Percentiles rank a stretch among this genome's conserved stretches.
phyloP scores from a whole-genome alignment of 768 basidiomycete species.

The Russula vinacea region DNA sequence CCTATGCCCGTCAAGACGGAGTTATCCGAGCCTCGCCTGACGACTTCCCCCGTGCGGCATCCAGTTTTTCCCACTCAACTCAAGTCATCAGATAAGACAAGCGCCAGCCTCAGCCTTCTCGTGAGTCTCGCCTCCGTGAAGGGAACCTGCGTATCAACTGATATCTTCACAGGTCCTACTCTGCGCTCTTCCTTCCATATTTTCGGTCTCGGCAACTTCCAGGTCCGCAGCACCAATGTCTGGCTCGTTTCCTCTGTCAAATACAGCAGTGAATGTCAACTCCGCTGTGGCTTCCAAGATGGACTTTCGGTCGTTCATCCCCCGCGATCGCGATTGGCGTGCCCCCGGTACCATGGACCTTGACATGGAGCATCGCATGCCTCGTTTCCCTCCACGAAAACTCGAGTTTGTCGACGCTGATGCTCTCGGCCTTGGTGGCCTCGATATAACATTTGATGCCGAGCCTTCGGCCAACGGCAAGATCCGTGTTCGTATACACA shows the following conservation, averaged over 20 bases:
- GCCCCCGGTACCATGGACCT: slow-evolving; percentile 46
- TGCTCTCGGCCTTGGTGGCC: slow-evolving; percentile 50
- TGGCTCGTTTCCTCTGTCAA: slow-evolving; percentile 53
- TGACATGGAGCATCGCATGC: slow-evolving; percentile 43
- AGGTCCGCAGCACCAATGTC: slow-evolving; percentile 48
- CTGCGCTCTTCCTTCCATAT: slow-evolving; percentile 70
- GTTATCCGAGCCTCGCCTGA: slow-evolving; percentile 50
- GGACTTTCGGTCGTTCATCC: slow-evolving; percentile 36
- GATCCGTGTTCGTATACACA: slow-evolving; percentile 71
- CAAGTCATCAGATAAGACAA: slow-evolving; percentile 42
- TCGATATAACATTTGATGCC: slow-evolving; percentile 74
- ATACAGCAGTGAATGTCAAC: slow-evolving; percentile 34
- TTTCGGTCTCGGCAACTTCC: slow-evolving; percentile 57
- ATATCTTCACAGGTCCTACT: slow-evolving; percentile 58
- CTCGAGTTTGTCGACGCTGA: slow-evolving; percentile 59
- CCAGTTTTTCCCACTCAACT: slow-evolving; percentile 42
- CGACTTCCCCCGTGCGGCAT: slow-evolving; percentile 41
- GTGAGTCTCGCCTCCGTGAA: slow-evolving; percentile 41
- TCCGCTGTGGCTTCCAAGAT: slow-evolving; percentile 34
- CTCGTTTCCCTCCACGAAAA: slow-evolving; percentile 40
- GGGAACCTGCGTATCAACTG: slow-evolving; percentile 27
- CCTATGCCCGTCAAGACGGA: slow-evolving; percentile 52
- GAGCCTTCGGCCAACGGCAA: slow-evolving; percentile 61
- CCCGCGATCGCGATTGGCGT: slow-evolving; percentile 37
- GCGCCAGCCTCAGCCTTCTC: slow-evolving; percentile 69